Percentiles rank a stretch among this genome's conserved stretches.
Conservation (phyloP, 192 early-diverging fungal species). For the Thamnidium elegans region DNA sequence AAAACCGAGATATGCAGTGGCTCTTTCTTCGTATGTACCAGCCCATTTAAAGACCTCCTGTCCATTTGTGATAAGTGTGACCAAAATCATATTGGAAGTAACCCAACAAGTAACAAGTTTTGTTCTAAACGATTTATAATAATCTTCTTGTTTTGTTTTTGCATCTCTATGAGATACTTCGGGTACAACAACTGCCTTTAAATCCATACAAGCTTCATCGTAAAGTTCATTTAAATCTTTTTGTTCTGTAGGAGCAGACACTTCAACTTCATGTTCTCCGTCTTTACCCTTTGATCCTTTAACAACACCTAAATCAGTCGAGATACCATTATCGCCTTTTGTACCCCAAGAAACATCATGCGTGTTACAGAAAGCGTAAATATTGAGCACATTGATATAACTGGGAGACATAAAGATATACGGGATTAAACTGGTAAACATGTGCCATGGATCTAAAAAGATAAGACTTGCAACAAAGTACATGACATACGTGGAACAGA, state of each 20-base stretch:
- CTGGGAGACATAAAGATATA: conserved; percentile 74
- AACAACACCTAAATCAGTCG: conserved; percentile 49
- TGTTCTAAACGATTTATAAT: conserved; percentile 79
- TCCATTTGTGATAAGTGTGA: conserved; percentile 61
- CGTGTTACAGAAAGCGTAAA: conserved; percentile 82
- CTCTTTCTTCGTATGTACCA: conserved; percentile 34
- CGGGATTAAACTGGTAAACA: conserved; percentile 68
- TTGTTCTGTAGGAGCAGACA: conserved; percentile 55
- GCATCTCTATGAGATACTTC: conserved; percentile 57
- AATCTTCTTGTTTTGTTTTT: conserved; percentile 48
- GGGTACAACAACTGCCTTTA: conserved; percentile 44
- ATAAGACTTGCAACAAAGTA: conserved; percentile 64
- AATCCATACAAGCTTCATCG: conserved; percentile 67
- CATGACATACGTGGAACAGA: conserved; percentile 65
- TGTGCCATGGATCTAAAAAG: conserved; percentile 76
- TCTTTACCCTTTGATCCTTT: conserved; percentile 46
- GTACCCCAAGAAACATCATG: conserved; percentile 89
- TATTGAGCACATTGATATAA: conserved; percentile 76
- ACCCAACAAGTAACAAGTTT: conserved; percentile 73
- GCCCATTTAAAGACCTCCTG: conserved; percentile 33
- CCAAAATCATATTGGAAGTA: conserved; percentile 63
- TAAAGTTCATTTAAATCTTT: conserved; percentile 84
- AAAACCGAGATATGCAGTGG: conserved; percentile 53
- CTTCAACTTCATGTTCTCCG: conserved; percentile 48
- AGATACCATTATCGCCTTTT: conserved; percentile 66